Evolutionary conservation across 2,329 filamentous ascomycete species (phyloP).

Genomic region (Penicillium hordei): DNA sequence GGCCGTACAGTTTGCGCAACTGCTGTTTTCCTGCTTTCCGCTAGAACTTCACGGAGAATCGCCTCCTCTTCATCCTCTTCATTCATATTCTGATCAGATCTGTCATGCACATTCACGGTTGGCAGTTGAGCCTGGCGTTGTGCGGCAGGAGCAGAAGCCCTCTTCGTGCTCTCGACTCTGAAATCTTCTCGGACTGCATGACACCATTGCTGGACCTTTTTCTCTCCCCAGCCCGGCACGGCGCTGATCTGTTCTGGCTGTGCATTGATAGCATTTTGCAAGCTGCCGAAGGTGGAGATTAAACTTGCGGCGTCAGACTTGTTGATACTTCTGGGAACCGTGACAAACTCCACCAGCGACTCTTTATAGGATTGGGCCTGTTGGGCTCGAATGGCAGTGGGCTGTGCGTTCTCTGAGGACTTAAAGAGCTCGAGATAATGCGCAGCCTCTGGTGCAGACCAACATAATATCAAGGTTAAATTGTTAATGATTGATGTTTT

Average conservation of each 20-base stretch:
- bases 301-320: constrained; percentile 90
- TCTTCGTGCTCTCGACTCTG: constrained; percentile 69
- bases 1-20: constrained; percentile 7
- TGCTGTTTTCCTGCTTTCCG: constrained; percentile 24
- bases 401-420: constrained; percentile 83
- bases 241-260: constrained; percentile 78
- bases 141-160: constrained; percentile 42
- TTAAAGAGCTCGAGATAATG: constrained; percentile 96
- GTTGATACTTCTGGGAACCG: constrained; percentile 83
- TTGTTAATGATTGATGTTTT: constrained; percentile 93
- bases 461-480: constrained; percentile 86
- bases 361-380: constrained; percentile 83
- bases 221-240: constrained; percentile 91
- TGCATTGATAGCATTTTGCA: constrained; percentile 84
- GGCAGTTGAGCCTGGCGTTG: constrained; percentile 25
- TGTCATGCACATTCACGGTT: constrained; percentile 9
- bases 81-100: constrained; percentile 3
- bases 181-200: constrained; percentile 82
- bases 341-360: constrained; percentile 87
- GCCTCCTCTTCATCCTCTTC: constrained; percentile 49
- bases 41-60: constrained; percentile 38
- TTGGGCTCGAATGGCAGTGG: constrained; percentile 77
- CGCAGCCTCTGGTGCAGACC: constrained; percentile 90
- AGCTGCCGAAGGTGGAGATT: constrained; percentile 86
- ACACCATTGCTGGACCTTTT: constrained; percentile 87